These are phyloP conservation scores for Sphaerulina populicola DNA, from an alignment of 2,329 filamentous ascomycete species.

Conservation along the genomic window DNA sequence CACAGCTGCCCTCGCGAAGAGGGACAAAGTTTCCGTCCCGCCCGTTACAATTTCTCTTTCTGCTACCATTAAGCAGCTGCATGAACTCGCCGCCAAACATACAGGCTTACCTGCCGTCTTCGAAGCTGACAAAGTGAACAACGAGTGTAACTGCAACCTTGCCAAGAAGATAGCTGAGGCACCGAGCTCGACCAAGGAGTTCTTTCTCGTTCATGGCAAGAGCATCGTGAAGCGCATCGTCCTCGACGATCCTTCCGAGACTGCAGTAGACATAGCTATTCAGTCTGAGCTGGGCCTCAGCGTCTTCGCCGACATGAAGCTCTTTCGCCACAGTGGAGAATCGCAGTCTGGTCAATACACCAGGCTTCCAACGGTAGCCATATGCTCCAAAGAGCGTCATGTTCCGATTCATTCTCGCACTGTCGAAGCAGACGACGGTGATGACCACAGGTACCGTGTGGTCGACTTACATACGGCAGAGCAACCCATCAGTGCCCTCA, in stretches of 20 bases:
- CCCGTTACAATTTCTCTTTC: constrained; percentile 17
- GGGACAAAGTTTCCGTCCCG: constrained; percentile 12
- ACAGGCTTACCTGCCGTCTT: constrained; percentile 14
- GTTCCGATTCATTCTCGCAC: constrained; percentile 15
- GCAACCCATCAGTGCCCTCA: constrained; percentile 24
- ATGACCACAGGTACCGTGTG: constrained; percentile 1
- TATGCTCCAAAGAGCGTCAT: constrained; percentile 20
- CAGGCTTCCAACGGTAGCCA: constrained; percentile 15
- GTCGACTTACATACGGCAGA: constrained; percentile 30
- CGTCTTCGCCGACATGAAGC: constrained; percentile 11
- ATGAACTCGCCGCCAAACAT: constrained; percentile 20
- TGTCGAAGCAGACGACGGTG: constrained; percentile 7
- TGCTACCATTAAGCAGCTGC: constrained; percentile 23
- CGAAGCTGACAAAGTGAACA: constrained; percentile 6
- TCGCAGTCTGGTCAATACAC: constrained; percentile 3
- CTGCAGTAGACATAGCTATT: constrained; percentile 6
- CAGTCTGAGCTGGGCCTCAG: constrained; percentile 4
- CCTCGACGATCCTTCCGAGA: constrained; percentile 5
- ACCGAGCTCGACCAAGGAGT: constrained; percentile 6
- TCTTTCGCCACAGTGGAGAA: constrained; percentile 14
- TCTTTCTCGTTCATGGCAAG: constrained; percentile 24
- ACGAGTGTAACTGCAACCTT: constrained; percentile 28
- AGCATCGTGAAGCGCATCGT: constrained; percentile 17
- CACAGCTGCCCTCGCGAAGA: constrained; percentile 24
- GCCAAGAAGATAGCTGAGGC: constrained; percentile 23